Percentiles rank a stretch among this genome's conserved stretches.
These are phyloP conservation scores for Eruca vesicaria DNA, from an alignment of 441 rosid species.

Conservation along the genomic window DNA sequence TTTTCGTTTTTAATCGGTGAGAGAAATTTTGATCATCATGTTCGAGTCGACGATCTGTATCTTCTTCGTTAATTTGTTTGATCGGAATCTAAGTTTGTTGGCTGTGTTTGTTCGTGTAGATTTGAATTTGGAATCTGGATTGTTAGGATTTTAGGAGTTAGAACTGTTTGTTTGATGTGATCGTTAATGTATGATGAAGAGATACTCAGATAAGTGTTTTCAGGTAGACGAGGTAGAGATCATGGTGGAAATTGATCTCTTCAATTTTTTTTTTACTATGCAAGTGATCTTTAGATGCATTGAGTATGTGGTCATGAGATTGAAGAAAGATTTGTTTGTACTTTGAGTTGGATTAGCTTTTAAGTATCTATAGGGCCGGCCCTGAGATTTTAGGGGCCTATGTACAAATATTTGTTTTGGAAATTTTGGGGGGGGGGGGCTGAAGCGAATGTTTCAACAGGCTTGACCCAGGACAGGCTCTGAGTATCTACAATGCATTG, in stretches of 20 bases:
- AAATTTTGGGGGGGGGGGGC: no score
- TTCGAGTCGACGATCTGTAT: slow-evolving; percentile 13
- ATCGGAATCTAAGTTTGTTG: background rate
- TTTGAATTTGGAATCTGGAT: slow-evolving; percentile 3
- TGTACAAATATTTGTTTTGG: no score
- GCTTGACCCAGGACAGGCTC: no score
- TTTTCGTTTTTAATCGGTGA: slow-evolving; percentile 22
- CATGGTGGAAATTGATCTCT: background rate
- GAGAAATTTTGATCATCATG: slow-evolving; percentile 5
- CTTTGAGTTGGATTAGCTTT: background rate
- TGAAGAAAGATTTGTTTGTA: slow-evolving; percentile 3
- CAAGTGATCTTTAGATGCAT: slow-evolving; percentile 3
- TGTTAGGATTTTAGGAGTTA: slow-evolving; percentile 9
- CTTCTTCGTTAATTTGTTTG: background rate
- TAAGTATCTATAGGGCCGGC: no score
- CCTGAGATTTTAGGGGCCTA: no score
- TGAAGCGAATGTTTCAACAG: no score
- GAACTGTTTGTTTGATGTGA: slow-evolving; percentile 9
- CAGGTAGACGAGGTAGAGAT: slow-evolving; percentile 1
- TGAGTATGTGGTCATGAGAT: background rate
- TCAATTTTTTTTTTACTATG: no score
- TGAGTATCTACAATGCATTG: background rate
- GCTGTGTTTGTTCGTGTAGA: background rate
- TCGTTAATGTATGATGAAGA: slow-evolving; percentile 16
- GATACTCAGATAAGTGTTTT: background rate